Evolutionary conservation across 805 yeast genomes (phyloP), one percentile per base, ranked within the genome.

Genomic region (Wickerhamomyces sydowiorum): DNA sequence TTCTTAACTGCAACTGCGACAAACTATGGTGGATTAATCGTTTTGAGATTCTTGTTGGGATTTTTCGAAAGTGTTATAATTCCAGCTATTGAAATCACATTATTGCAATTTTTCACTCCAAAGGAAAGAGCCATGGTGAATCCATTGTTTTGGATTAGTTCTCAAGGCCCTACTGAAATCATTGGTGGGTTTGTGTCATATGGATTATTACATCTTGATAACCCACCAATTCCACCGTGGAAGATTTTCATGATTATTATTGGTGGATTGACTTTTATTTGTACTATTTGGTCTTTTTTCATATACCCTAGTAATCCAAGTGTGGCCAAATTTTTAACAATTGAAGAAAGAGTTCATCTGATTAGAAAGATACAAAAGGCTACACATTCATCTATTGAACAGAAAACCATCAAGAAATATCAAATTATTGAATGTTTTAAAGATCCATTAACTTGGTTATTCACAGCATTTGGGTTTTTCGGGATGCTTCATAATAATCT

Each of bases 261-360:
- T 37, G 82, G 78, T 31, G 66, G 70, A 17, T 48, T 72, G 22
- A 70, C 79, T 1, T 52, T 73, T 5, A 18, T 62, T 15, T 43
- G 61, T 28, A 45, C 61, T 3, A 18, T 54, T 4, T 36, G 57
- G 7, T 43, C 60, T 10, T 52, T 51, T 29, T 65, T 64, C 45
- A 29, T 58, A 9, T 73, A 69, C 48, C 80, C 80, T n/a, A 60
- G 66, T 36, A 69, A 72, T 49, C 79, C 80, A 7, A 51, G 73
- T 3, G 61, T 57, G 34, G 71, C 74, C 5, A 56, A 51, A 30
- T 68, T 66, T 43, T 59, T 75, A 23, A 50, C 66, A 3, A 47
- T 47, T 3, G 62, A 66, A 37, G 79, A 75, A 51, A 69, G 62
- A 42, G 65, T 69, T 4, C 54, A 57, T 54, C 44, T 68, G 42